phyloP scores from a whole-genome alignment of 169 alveolate genomes.

The Eimeria acervulina region DNA sequence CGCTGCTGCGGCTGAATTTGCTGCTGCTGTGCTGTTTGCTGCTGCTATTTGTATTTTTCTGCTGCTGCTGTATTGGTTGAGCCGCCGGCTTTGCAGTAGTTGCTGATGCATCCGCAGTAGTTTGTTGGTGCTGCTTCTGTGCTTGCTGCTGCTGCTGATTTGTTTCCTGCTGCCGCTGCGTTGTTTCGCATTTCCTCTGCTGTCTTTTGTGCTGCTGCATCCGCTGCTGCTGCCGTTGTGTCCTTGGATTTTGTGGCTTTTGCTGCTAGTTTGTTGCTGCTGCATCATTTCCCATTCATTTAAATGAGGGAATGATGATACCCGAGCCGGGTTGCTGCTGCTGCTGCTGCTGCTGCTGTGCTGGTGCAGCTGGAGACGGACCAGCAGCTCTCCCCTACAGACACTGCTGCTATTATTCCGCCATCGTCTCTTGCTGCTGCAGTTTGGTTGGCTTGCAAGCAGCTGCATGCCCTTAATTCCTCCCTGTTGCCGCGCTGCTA shows the following conservation, averaged over 20 bases:
- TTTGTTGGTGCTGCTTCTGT: neutral
- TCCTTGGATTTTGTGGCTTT: neutral
- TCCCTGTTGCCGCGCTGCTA: constrained; percentile 65
- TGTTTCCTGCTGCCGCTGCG: neutral
- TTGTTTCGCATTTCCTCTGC: neutral
- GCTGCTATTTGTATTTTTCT: neutral
- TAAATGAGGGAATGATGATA: neutral
- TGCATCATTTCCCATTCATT: neutral
- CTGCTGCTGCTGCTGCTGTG: neutral
- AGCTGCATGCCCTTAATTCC: constrained; percentile 51
- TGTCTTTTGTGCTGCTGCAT: neutral
- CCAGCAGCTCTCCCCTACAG: constrained; percentile 9
- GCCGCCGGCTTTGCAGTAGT: no score
- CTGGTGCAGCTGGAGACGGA: constrained; percentile 69
- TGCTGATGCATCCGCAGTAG: neutral
- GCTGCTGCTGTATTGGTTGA: neutral
- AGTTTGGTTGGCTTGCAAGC: constrained; percentile 76
- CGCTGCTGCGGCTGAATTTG: neutral
- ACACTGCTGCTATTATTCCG: constrained; percentile 7
- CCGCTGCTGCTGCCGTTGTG: neutral
- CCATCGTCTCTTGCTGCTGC: constrained; percentile 78
- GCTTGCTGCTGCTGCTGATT: neutral
- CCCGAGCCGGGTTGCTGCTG: neutral
- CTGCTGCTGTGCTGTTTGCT: neutral
- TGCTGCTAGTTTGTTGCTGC: neutral